Evolutionary conservation across 2,329 filamentous ascomycete species (phyloP).

Genomic region (Mycosphaerella sp.): DNA sequence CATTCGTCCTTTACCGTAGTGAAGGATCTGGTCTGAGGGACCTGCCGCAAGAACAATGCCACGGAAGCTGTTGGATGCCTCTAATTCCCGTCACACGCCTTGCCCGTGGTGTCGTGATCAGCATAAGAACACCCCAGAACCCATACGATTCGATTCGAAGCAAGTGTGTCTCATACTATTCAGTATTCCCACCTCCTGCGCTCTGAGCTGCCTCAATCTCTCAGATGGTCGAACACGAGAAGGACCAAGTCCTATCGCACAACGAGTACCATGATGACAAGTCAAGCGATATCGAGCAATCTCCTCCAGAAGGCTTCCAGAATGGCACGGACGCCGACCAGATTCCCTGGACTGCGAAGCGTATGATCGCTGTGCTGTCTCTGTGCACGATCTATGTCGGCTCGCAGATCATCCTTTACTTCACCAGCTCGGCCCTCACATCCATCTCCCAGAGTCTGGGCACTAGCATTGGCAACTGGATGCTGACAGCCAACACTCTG

Average conservation of each 20-base stretch:
- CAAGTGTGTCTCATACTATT: constrained; percentile 2
- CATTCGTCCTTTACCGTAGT: constrained; percentile 13
- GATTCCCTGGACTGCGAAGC: constrained; percentile 21
- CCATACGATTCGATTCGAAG: constrained; percentile 2
- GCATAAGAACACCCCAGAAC: constrained; percentile 7
- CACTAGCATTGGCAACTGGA: constrained; percentile 21
- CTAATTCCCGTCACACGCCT: not conserved
- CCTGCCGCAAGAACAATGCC: not conserved
- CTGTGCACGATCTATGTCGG: constrained; percentile 24
- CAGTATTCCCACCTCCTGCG: not conserved
- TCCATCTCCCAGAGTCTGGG: constrained; percentile 16
- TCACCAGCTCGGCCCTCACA: constrained; percentile 18
- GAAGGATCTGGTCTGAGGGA: not conserved
- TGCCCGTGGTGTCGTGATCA: constrained; percentile 2
- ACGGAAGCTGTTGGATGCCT: not conserved
- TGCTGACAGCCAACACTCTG: constrained; percentile 23
- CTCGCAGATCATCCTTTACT: constrained; percentile 24
- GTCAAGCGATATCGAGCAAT: constrained; percentile 18
- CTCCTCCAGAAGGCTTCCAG: constrained; percentile 12
- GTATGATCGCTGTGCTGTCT: constrained; percentile 20
- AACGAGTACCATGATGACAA: constrained; percentile 9
- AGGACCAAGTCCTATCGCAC: constrained; percentile 5
- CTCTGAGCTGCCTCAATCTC: not conserved
- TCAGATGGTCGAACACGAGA: constrained; percentile 5
- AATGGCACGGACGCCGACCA: constrained; percentile 16